These are phyloP conservation scores for Chaetoscypha palmicola DNA, from an alignment of 2,329 filamentous ascomycete genomes.

Conservation along the genomic window DNA sequence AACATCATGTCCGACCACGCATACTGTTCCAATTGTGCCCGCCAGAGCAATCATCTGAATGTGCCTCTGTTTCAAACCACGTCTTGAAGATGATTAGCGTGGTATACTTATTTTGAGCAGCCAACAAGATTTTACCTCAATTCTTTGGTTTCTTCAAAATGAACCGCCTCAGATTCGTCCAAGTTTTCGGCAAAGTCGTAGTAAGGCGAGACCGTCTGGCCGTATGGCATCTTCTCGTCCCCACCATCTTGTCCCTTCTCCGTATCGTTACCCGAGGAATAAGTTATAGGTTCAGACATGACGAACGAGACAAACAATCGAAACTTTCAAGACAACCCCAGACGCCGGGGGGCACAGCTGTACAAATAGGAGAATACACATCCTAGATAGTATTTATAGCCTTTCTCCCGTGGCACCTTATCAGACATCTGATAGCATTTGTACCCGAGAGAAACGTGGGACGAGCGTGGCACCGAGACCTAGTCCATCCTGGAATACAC, in stretches of 20 bases:
- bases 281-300: background rate
- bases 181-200: background rate
- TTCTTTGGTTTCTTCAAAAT: slow-evolving; percentile 4
- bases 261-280: background rate
- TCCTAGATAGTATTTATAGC: background rate
- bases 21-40: slow-evolving; percentile 39
- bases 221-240: background rate
- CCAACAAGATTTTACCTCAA: background rate
- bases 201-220: background rate
- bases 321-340: background rate
- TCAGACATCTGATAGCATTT: background rate
- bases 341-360: background rate
- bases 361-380: background rate
- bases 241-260: slow-evolving; percentile 1
- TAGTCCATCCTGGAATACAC: background rate
- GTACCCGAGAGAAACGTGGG: background rate
- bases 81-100: slow-evolving; percentile 16
- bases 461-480: background rate
- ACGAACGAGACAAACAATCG: background rate
- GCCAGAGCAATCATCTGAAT: slow-evolving; percentile 39
- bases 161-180: slow-evolving; percentile 1
- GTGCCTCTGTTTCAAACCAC: slow-evolving; percentile 38
- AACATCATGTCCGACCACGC: background rate
- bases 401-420: background rate
- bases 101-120: background rate